Percentiles rank a stretch among this genome's conserved stretches.
phyloP scores from a whole-genome alignment of 2,329 filamentous ascomycete genomes.

The Paracoccidioides lutzii region DNA sequence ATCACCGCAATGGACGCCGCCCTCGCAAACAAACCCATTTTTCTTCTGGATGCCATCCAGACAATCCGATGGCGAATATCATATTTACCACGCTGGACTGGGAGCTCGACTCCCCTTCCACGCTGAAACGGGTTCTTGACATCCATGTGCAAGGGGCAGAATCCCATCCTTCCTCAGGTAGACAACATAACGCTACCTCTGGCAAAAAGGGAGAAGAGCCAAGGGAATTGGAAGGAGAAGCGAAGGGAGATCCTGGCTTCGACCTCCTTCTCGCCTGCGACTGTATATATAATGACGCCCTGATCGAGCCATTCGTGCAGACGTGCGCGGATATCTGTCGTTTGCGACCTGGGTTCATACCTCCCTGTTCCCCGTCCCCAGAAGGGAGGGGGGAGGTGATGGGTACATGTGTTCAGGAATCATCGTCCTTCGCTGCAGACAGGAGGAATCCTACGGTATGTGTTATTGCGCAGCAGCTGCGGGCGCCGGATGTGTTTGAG shows the following conservation, averaged over 20 bases:
- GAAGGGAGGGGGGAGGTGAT: too few relatives aligned
- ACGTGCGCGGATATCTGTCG: slow-evolving; percentile 64
- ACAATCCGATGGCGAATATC: slow-evolving; percentile 29
- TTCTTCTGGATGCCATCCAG: slow-evolving; percentile 5
- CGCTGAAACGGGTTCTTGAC: slow-evolving; percentile 36
- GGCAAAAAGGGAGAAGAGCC: neutral
- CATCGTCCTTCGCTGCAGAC: slow-evolving; percentile 7
- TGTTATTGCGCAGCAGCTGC: slow-evolving; percentile 77
- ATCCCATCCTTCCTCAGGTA: neutral
- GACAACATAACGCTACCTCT: neutral
- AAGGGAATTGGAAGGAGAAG: neutral
- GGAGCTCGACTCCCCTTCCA: slow-evolving; percentile 47
- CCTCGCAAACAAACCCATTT: neutral
- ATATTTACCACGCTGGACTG: slow-evolving; percentile 61
- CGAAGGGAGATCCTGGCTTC: slow-evolving; percentile 36
- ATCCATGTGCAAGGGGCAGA: too few relatives aligned
- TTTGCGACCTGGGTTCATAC: slow-evolving; percentile 33
- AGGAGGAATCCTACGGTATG: slow-evolving; percentile 48
- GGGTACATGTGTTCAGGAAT: too few relatives aligned
- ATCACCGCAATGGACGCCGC: neutral
- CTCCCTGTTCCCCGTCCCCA: neutral
- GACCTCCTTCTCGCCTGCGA: slow-evolving; percentile 75
- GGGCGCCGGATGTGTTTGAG: slow-evolving; percentile 74
- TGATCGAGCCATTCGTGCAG: slow-evolving; percentile 69
- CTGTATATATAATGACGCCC: slow-evolving; percentile 85